Percentiles rank a stretch among this genome's conserved stretches.
phyloP scores from a whole-genome alignment of 2,329 filamentous ascomycete genomes.

The Orbilia quercus region DNA sequence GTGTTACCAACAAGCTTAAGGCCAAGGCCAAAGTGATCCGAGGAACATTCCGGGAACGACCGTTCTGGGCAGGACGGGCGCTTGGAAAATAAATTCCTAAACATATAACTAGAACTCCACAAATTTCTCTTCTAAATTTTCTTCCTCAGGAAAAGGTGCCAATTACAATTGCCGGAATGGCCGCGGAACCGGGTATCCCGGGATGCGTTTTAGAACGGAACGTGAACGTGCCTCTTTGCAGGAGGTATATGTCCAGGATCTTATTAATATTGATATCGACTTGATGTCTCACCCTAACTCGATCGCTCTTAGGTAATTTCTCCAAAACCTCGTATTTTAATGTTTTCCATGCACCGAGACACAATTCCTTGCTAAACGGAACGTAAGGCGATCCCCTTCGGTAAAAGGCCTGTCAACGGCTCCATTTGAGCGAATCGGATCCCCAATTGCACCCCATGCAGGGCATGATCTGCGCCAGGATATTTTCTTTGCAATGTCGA shows the following conservation, averaged over 20 bases:
- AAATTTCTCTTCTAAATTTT: too few relatives aligned
- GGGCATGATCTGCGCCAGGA: constrained; percentile 40
- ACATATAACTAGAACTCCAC: too few relatives aligned
- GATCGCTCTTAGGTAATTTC: constrained; percentile 25
- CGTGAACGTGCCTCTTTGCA: not conserved
- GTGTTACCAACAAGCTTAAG: constrained; percentile 2
- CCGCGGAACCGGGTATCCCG: constrained; percentile 29
- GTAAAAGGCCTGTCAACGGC: constrained; percentile 21
- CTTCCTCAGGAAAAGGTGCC: too few relatives aligned
- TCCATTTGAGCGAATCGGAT: not conserved
- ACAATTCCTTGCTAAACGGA: constrained; percentile 36
- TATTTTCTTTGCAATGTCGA: not conserved
- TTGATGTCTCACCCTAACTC: not conserved
- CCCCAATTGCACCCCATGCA: constrained; percentile 5
- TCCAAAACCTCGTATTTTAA: constrained; percentile 24
- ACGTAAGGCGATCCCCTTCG: constrained; percentile 37
- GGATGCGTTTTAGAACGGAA: not conserved
- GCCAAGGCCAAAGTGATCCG: too few relatives aligned
- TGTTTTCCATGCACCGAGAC: constrained; percentile 1
- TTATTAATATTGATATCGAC: constrained; percentile 1
- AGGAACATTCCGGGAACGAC: too few relatives aligned
- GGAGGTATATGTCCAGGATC: not conserved
- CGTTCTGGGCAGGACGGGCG: too few relatives aligned
- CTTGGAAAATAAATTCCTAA: constrained; percentile 9
- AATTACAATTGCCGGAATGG: not conserved